These are phyloP conservation scores for Fibroporia radiculosa DNA, from an alignment of 768 basidiomycete genomes.

Conservation along the genomic window DNA sequence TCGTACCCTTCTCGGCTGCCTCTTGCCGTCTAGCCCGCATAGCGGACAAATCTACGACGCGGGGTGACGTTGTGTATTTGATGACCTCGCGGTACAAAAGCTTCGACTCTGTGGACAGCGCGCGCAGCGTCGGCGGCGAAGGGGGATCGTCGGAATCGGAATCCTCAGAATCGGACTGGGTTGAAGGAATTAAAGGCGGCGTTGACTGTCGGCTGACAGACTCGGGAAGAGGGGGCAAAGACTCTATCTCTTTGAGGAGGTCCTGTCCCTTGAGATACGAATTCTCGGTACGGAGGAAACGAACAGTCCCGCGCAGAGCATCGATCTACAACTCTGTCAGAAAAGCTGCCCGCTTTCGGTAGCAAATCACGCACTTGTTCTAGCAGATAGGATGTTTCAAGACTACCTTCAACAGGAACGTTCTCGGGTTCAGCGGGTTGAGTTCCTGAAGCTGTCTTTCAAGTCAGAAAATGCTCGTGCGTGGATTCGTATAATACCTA, in stretches of 20 bases:
- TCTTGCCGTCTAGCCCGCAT: constrained; percentile 46
- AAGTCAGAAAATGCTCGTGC: no score
- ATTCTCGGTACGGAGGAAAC: constrained; percentile 92
- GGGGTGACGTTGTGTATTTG: constrained; percentile 71
- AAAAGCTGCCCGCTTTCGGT: background rate
- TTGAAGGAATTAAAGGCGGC: constrained; percentile 61
- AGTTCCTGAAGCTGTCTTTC: constrained; percentile 39
- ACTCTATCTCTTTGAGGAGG: constrained; percentile 73
- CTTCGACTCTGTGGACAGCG: constrained; percentile 77
- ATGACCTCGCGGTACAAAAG: constrained; percentile 85
- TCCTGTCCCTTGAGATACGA: constrained; percentile 91
- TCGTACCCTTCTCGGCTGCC: constrained; percentile 31
- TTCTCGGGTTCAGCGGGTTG: constrained; percentile 53
- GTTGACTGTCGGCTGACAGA: constrained; percentile 44
- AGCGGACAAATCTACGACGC: constrained; percentile 77
- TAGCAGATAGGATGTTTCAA: constrained; percentile 82
- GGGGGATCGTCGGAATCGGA: constrained; percentile 40
- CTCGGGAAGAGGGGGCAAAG: constrained; percentile 58
- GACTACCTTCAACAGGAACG: constrained; percentile 63
- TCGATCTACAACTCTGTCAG: constrained; percentile 50
- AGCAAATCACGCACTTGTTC: constrained; percentile 58
- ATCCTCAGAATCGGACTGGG: constrained; percentile 58
- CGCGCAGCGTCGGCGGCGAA: constrained; percentile 47
- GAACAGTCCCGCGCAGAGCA: constrained; percentile 82
- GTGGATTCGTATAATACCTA: no score